Evolutionary conservation across 1,284 basidiomycete species (phyloP).

Genomic region (Papiliotrema fonsecae): DNA sequence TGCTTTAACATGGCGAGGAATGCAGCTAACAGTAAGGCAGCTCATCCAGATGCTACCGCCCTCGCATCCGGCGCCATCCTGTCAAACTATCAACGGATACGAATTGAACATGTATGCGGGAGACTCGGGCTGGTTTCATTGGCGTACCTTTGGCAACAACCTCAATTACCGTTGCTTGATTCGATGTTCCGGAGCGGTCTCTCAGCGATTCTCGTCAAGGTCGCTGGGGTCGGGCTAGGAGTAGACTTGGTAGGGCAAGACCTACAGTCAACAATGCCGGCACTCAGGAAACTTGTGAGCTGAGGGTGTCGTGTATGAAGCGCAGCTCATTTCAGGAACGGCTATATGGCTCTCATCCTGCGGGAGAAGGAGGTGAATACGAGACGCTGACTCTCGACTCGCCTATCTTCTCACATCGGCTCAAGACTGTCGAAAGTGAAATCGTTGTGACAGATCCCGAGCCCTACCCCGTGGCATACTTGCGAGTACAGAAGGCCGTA

Average conservation of each 20-base stretch:
- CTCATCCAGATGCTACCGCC: constrained; percentile 77
- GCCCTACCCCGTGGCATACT: constrained; percentile 72
- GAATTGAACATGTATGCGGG: constrained; percentile 95
- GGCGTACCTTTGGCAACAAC: constrained; percentile 89
- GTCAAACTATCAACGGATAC: constrained; percentile 92
- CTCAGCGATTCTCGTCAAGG: constrained; percentile 86
- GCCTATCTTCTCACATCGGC: constrained; percentile 75
- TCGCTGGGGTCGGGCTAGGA: constrained; percentile 87
- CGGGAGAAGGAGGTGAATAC: constrained; percentile 98
- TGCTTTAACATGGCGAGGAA: background rate
- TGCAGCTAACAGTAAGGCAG: constrained; percentile 51
- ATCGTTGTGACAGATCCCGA: constrained; percentile 58
- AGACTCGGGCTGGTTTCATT: constrained; percentile 77
- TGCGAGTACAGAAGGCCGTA: constrained; percentile 66
- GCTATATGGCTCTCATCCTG: constrained; percentile 85
- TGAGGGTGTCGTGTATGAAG: background rate
- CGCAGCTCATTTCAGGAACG: constrained; percentile 55
- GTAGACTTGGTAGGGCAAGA: constrained; percentile 73
- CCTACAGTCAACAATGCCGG: constrained; percentile 68
- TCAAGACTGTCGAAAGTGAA: constrained; percentile 63
- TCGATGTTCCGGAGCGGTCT: constrained; percentile 82
- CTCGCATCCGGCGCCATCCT: constrained; percentile 95
- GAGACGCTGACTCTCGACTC: constrained; percentile 89
- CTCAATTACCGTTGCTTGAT: constrained; percentile 73
- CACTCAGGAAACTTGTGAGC: constrained; percentile 66